phyloP scores from a whole-genome alignment of 805 yeast species.

The Lipomyces anomalus region DNA sequence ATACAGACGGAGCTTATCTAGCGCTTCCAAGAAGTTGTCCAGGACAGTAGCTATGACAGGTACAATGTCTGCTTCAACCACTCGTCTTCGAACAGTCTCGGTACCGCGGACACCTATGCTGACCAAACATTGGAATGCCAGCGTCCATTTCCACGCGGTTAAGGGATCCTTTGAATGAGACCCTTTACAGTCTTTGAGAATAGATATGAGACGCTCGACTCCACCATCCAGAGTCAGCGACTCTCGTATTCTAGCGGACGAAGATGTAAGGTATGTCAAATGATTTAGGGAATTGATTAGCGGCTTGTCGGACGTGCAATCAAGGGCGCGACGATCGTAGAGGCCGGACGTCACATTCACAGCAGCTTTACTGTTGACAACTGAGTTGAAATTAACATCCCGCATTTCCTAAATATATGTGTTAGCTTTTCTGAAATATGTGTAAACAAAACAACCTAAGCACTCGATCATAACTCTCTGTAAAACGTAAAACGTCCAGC shows the following conservation, averaged over 20 bases:
- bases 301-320: slow-evolving; percentile 83
- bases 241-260: slow-evolving; percentile 84
- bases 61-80: slow-evolving; percentile 85
- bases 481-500: too few species aligned
- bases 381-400: slow-evolving; percentile 78
- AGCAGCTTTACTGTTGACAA: slow-evolving; percentile 81
- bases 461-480: too few species aligned
- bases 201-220: slow-evolving; percentile 76
- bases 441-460: too few species aligned
- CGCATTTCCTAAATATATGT: too few species aligned
- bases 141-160: slow-evolving; percentile 96
- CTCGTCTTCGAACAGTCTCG: slow-evolving; percentile 73
- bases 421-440: too few species aligned
- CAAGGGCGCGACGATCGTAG: slow-evolving; percentile 88
- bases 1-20: slow-evolving; percentile 23
- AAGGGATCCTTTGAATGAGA: slow-evolving; percentile 39
- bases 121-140: slow-evolving; percentile 88
- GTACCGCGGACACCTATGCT: slow-evolving; percentile 90
- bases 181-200: slow-evolving; percentile 69
- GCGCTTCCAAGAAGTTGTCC: slow-evolving; percentile 63
- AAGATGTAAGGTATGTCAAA: slow-evolving; percentile 77
- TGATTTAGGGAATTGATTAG: slow-evolving; percentile 87
- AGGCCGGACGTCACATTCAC: slow-evolving; percentile 81
- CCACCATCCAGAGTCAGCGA: slow-evolving; percentile 89
- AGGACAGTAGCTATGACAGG: slow-evolving; percentile 88